Conservation (phyloP, 768 basidiomycete species). For the Boletus tylopilopsis region DNA sequence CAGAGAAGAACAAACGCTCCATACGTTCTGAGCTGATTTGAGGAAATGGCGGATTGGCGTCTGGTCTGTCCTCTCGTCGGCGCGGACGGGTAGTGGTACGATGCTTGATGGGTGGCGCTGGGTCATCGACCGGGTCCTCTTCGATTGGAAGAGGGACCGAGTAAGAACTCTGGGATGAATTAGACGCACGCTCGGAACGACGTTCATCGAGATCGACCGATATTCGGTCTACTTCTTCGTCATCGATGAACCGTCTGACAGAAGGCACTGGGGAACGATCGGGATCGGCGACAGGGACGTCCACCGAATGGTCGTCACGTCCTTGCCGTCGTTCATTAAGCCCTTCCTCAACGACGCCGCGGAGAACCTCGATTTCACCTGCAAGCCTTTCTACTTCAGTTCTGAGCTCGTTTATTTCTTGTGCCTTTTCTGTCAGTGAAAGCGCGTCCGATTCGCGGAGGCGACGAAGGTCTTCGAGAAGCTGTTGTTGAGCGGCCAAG, state of each 20-base stretch:
- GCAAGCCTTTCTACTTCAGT: conserved; percentile 78
- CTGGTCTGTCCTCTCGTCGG: conserved; percentile 13
- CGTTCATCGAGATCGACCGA: conserved; percentile 65
- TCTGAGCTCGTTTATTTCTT: conserved; percentile 64
- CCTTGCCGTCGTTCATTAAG: conserved; percentile 64
- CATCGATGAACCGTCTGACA: conserved; percentile 44
- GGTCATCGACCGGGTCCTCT: not conserved
- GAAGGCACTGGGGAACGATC: conserved; percentile 1
- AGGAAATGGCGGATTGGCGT: conserved; percentile 59
- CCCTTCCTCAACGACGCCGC: conserved; percentile 84
- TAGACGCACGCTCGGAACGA: conserved; percentile 46
- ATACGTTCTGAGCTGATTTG: conserved; percentile 75
- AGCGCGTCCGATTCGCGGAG: conserved; percentile 61
- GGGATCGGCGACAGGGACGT: not conserved
- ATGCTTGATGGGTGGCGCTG: conserved; percentile 1
- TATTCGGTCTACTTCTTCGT: conserved; percentile 60
- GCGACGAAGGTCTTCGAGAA: conserved; percentile 62
- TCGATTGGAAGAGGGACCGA: conserved; percentile 4
- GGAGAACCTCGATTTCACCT: conserved; percentile 83
- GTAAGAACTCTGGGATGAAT: conserved; percentile 23
- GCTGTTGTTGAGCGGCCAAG: conserved; percentile 68
- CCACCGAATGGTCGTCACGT: conserved; percentile 36
- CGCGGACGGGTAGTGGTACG: not conserved
- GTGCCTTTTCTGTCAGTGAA: conserved; percentile 54
- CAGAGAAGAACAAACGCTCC: conserved; percentile 78